These are phyloP conservation scores for Astrothelium macrocarpum DNA, from an alignment of 495 filamentous ascomycete species.

Conservation along the genomic window DNA sequence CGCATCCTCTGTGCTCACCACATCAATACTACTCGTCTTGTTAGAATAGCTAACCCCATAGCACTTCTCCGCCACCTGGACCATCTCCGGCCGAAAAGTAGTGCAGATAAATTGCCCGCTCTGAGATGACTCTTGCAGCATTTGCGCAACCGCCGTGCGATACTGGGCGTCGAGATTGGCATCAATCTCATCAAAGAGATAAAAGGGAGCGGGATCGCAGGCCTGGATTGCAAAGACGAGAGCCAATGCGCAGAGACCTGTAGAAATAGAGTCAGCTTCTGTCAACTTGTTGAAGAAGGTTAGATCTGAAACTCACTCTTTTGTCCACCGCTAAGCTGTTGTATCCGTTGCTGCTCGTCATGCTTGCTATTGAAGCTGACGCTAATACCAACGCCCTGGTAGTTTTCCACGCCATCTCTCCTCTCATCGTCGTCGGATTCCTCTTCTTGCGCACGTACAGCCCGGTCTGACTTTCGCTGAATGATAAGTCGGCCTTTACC, in stretches of 20 bases:
- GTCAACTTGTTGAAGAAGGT: not conserved
- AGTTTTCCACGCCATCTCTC: constrained; percentile 69
- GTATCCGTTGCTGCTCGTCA: constrained; percentile 95
- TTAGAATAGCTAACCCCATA: constrained; percentile 92
- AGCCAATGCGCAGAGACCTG: constrained; percentile 87
- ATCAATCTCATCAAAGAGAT: constrained; percentile 98
- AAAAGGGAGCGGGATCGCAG: constrained; percentile 94
- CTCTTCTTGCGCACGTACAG: constrained; percentile 35
- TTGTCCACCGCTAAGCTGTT: constrained; percentile 92
- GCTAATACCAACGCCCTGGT: constrained; percentile 94
- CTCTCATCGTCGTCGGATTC: constrained; percentile 52
- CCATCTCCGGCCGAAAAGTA: constrained; percentile 95
- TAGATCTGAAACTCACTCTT: constrained; percentile 58
- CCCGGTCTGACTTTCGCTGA: constrained; percentile 74
- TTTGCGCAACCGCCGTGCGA: constrained; percentile 81
- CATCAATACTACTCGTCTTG: constrained; percentile 87
- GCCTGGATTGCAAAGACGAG: constrained; percentile 98
- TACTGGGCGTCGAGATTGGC: constrained; percentile 98
- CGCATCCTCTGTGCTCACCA: constrained; percentile 77
- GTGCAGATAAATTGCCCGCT: constrained; percentile 60
- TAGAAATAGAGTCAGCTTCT: not conserved
- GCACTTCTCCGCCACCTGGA: constrained; percentile 91
- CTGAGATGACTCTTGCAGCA: constrained; percentile 43
- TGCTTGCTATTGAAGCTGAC: constrained; percentile 98
- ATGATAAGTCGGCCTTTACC: constrained; percentile 88